phyloP scores from a whole-genome alignment of 2,329 filamentous ascomycete species.

The Fusarium metavorans region DNA sequence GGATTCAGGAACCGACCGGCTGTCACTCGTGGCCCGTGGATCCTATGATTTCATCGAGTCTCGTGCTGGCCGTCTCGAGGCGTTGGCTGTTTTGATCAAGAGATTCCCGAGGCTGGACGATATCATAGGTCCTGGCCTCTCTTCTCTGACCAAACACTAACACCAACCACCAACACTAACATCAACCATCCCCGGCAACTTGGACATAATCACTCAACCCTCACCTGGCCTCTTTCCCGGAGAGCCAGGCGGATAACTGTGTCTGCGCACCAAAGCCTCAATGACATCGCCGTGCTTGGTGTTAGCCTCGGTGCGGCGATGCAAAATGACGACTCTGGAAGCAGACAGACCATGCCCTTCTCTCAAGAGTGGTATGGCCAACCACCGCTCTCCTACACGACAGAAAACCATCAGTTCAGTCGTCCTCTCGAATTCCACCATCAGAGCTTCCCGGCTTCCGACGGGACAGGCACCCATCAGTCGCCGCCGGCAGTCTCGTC shows the following conservation, averaged over 20 bases:
- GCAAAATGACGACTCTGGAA: conserved; percentile 39
- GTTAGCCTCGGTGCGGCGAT: conserved; percentile 40
- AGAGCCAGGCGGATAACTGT: conserved; percentile 29
- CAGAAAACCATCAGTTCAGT: conserved; percentile 8
- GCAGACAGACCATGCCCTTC: conserved; percentile 30
- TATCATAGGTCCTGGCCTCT: background rate
- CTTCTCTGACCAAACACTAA: background rate
- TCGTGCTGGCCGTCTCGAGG: conserved; percentile 6
- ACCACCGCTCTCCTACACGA: conserved; percentile 18
- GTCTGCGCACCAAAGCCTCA: conserved; percentile 23
- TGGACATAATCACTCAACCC: conserved; percentile 4
- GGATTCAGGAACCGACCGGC: conserved; percentile 33
- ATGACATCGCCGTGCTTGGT: conserved; percentile 38
- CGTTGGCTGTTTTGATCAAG: background rate
- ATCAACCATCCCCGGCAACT: background rate
- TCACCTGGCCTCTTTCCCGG: conserved; percentile 20
- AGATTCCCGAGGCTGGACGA: background rate
- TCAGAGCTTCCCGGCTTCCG: background rate
- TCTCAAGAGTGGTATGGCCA: conserved; percentile 27
- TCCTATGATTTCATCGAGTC: conserved; percentile 30
- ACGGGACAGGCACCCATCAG: background rate
- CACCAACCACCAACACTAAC: background rate
- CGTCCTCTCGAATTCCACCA: conserved; percentile 9
- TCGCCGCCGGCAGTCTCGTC: conserved; percentile 7
- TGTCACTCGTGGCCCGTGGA: conserved; percentile 23